These are phyloP conservation scores for Saccharomycopsis fermentans DNA, from an alignment of 805 yeast species.

Conservation along the genomic window DNA sequence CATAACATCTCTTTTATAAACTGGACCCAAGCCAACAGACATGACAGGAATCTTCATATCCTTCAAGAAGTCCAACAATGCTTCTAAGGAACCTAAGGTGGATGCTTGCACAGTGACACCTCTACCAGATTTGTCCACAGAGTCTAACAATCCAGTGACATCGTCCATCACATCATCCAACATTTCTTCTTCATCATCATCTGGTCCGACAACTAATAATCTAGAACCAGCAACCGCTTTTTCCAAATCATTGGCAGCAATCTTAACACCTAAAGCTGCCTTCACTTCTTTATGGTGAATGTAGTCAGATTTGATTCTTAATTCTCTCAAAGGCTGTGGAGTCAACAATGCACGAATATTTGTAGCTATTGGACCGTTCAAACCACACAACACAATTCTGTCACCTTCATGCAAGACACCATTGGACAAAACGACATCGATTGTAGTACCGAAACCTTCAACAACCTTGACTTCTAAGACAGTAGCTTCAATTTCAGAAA, in stretches of 20 bases:
- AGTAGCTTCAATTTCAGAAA: constrained; percentile 91
- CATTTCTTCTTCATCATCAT: constrained; percentile 93
- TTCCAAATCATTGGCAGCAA: constrained; percentile 94
- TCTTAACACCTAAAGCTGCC: constrained; percentile 98
- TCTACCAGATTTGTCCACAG: constrained; percentile 88
- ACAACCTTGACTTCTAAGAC: constrained; percentile 94
- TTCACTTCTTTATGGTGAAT: constrained; percentile 95
- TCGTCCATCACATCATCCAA: constrained; percentile 99
- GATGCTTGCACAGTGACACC: constrained; percentile 99
- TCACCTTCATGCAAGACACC: constrained; percentile 95
- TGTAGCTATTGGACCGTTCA: constrained; percentile 97
- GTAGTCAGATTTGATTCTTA: constrained; percentile 94
- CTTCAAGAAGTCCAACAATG: constrained; percentile 90
- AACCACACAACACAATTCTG: constrained; percentile 89
- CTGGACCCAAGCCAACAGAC: constrained; percentile 98
- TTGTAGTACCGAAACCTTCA: constrained; percentile 98
- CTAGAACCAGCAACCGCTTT: constrained; percentile 99
- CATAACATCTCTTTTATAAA: constrained; percentile 96
- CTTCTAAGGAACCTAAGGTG: constrained; percentile 96
- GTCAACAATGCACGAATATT: constrained; percentile 91
- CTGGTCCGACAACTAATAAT: constrained; percentile 87
- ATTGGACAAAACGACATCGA: constrained; percentile 94
- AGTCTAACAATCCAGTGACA: constrained; percentile 84
- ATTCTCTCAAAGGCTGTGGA: constrained; percentile 94
- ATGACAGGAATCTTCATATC: constrained; percentile 98